Base-by-base conservation (phyloP, 208 protist genomes). In the Borovskyia barvae region DNA sequence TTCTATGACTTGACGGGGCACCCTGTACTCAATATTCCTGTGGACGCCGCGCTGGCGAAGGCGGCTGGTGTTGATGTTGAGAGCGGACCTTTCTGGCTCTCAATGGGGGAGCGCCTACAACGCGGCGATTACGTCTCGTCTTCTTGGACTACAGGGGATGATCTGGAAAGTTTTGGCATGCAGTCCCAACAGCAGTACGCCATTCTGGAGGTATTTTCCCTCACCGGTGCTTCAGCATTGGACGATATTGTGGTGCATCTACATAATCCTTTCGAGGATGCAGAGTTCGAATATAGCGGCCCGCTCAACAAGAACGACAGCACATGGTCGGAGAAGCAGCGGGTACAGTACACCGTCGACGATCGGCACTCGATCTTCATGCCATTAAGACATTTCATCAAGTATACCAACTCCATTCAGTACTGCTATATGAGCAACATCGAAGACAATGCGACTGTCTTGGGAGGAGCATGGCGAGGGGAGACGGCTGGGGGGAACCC, bases 1-100 rank as follows among this genome's bases (percentile, higher is more conserved):
- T 78, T 89, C 26, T 80, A 87, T 37, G 89, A 95, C 48, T 35
- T 95, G 45, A 92, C 89, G 1, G 86, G 86, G 29, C 57, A 76
- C 26, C 85, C 88, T 14, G 88, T 95, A 20, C 63, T 82, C 11
- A 78, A 92, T 60, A 82, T 85, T 26, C 77, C 82, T 1, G 72
- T 85, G 68, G 56, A 82, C 37, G 75, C 66, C 2, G 80, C 80
- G 59, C 61, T 90, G 41, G 80, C 81, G 4, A 79, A 84, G 32
- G 55, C 77, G 3, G 75, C 80, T 2, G 77, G 75, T 42, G 75
- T 75, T 2, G 68, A 85, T 39, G 74, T 76, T 25, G 51, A 53
- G 3, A 61, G 78, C 33, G 69, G 52, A 3, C 63, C 54, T n/a
- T 87, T 81, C 52, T 91, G 80, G 80, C 57, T 66, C 6, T 62